Percentiles rank a stretch among this genome's conserved stretches.
phyloP scores from a whole-genome alignment of 768 basidiomycete genomes.

The Favolaschia claudopus region DNA sequence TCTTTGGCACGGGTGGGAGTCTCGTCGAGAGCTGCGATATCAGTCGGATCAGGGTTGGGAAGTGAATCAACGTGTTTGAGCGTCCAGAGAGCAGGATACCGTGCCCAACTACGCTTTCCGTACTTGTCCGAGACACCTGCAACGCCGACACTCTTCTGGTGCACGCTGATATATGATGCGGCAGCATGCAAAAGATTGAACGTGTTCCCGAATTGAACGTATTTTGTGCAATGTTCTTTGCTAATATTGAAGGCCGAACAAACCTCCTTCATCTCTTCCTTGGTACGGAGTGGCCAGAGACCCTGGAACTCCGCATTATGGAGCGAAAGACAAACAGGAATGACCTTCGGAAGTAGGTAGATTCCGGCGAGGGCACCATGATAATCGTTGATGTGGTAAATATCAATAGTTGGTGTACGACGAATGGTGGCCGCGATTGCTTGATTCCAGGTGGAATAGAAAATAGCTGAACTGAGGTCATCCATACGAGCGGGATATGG shows the following conservation, averaged over 20 bases:
- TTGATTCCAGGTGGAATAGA: slow-evolving; percentile 99
- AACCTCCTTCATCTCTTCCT: slow-evolving; percentile 98
- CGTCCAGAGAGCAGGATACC: slow-evolving; percentile 96
- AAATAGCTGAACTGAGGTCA: slow-evolving; percentile 94
- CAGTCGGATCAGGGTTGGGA: slow-evolving; percentile 93
- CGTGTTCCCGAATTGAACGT: slow-evolving; percentile 97
- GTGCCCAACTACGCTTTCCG: slow-evolving; percentile 95
- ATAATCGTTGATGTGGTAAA: slow-evolving; percentile 96
- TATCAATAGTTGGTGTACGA: slow-evolving; percentile 85
- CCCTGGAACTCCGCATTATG: slow-evolving; percentile 99
- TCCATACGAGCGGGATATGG: slow-evolving; percentile 98
- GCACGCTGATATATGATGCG: slow-evolving; percentile 89
- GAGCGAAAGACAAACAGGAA: slow-evolving; percentile 89
- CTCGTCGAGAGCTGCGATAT: slow-evolving; percentile 92
- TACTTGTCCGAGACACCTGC: slow-evolving; percentile 99
- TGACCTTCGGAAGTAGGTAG: slow-evolving; percentile 90
- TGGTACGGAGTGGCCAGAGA: slow-evolving; percentile 94
- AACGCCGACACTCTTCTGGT: slow-evolving; percentile 93
- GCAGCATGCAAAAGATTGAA: slow-evolving; percentile 95
- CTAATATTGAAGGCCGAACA: slow-evolving; percentile 98
- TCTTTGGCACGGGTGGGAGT: slow-evolving; percentile 74
- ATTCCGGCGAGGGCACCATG: slow-evolving; percentile 92
- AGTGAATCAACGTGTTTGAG: slow-evolving; percentile 94
- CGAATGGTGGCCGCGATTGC: slow-evolving; percentile 93
- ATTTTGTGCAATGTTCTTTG: slow-evolving; percentile 95